Base-by-base conservation (phyloP, 108 stramenopile species). In the Skeletonema tropicum region DNA sequence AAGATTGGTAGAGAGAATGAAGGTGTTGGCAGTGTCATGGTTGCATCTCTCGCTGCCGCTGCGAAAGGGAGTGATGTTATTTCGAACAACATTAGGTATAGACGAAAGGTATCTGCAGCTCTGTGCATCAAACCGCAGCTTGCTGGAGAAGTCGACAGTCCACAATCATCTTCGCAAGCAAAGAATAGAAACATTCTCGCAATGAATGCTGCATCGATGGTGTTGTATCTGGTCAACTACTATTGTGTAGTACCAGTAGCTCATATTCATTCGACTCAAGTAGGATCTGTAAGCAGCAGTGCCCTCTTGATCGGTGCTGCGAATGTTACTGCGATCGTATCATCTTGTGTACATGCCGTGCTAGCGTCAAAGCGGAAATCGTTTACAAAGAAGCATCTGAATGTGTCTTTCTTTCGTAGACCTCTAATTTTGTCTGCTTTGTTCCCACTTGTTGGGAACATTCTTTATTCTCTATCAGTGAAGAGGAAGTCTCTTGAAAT, bases 201-300 rank as follows among this genome's bases (percentile, higher is more conserved):
- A 25, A 68, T 80, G n/a, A 80, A 80, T 41, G 19, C 68, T 11
- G 39, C 48, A 13, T 80, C 79, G 13, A 70, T 74, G 73, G 35
- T 80, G n/a, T 65, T 80, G 46, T 74, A 42, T 59, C 52, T 68
- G 73, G 73, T 74, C 61, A 83, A 83, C 58, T 83, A 83, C 60
- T 83, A 74, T 35, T 23, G 55, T 23, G 48, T 78, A 15, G 63
- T 78, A 13, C 82, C 82, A 14, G 48, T 73, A 11, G 71, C 82
- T 0, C 71, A 83, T 32, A 62, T 79, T 10, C 67, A 46, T 68
- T 52, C 71, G 23, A 60, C 36, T 19, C 38, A 64, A 29, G 66
- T 83, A 19, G 65, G 72, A 10, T 59, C 82, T 36, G 74, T 36
- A 59, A 78, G 72, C 72, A 68, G 60, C 21, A 39, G 31, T 58